Percentiles rank a stretch among this genome's conserved stretches.
Evolutionary conservation across 2,329 filamentous ascomycete genomes (phyloP).

Genomic region (Fusarium scirpi): DNA sequence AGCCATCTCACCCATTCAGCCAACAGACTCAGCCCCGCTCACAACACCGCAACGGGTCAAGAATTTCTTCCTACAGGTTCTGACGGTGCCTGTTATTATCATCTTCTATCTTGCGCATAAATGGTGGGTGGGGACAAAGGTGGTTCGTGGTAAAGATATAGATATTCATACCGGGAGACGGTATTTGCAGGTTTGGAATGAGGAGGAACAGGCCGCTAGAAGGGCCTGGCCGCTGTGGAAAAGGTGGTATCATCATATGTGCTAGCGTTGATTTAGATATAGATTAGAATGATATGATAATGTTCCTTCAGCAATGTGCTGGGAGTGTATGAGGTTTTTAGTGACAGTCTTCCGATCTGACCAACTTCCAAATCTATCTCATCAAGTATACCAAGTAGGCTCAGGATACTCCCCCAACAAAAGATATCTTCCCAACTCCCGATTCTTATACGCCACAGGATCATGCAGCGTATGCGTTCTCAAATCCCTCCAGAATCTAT

Average conservation of each 20-base stretch:
- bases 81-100: slow-evolving; percentile 75
- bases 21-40: background rate
- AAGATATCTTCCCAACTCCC: slow-evolving; percentile 69
- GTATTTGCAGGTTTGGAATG: slow-evolving; percentile 83
- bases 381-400: slow-evolving; percentile 28
- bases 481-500: slow-evolving; percentile 76
- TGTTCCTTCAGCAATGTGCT: too few relatives aligned
- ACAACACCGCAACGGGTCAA: slow-evolving; percentile 57
- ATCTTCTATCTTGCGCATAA: slow-evolving; percentile 81
- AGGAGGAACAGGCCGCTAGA: slow-evolving; percentile 78
- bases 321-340: too few relatives aligned
- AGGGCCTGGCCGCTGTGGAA: slow-evolving; percentile 81
- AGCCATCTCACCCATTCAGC: slow-evolving; percentile 76
- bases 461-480: slow-evolving; percentile 75
- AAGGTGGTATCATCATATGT: slow-evolving; percentile 76
- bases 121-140: slow-evolving; percentile 74
- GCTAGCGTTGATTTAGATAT: slow-evolving; percentile 55
- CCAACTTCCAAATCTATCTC: background rate
- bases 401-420: slow-evolving; percentile 68
- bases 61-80: slow-evolving; percentile 78
- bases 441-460: slow-evolving; percentile 75
- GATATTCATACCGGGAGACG: slow-evolving; percentile 86
- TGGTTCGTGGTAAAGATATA: slow-evolving; percentile 79
- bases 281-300: background rate
- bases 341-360: too few relatives aligned